Evolutionary conservation across 2,329 filamentous ascomycete genomes (phyloP).

Genomic region (Cercospora sp.): DNA sequence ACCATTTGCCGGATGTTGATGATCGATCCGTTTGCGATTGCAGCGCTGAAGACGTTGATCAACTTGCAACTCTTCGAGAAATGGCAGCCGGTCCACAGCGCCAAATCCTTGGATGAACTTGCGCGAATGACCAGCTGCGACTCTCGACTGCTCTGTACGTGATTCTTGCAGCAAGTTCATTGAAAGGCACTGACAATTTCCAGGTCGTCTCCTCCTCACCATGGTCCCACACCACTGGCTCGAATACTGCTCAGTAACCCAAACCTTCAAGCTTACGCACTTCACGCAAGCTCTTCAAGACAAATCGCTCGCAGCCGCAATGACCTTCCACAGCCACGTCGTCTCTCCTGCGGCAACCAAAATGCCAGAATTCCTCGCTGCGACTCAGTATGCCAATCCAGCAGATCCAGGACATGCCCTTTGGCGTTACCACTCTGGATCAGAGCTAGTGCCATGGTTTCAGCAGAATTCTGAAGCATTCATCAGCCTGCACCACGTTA

Average conservation of each 20-base stretch:
- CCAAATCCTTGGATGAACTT: conserved; percentile 6
- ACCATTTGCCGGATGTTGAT: conserved; percentile 8
- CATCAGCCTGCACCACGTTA: conserved; percentile 12
- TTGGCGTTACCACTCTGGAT: conserved; percentile 7
- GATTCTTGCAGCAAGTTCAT: too few relatives aligned
- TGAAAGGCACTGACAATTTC: not conserved
- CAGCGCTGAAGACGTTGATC: conserved; percentile 8
- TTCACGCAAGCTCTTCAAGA: conserved; percentile 8
- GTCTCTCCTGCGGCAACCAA: conserved; percentile 3
- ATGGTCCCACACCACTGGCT: conserved; percentile 13
- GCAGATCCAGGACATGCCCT: not conserved
- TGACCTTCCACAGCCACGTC: conserved; percentile 8
- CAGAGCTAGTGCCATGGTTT: conserved; percentile 13
- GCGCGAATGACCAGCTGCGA: not conserved
- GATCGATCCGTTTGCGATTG: conserved; percentile 12
- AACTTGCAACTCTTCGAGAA: conserved; percentile 8
- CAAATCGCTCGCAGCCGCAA: conserved; percentile 9
- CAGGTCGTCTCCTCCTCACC: conserved; percentile 10
- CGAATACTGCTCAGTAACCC: not conserved
- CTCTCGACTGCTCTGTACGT: conserved; percentile 9
- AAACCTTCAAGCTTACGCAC: conserved; percentile 1
- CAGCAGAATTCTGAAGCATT: conserved; percentile 10
- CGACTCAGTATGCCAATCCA: conserved; percentile 9
- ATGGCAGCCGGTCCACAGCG: conserved; percentile 1
- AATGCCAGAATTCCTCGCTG: conserved; percentile 4